phyloP scores from a whole-genome alignment of 78 protist species.

The Mantamonas sphyraenae region DNA sequence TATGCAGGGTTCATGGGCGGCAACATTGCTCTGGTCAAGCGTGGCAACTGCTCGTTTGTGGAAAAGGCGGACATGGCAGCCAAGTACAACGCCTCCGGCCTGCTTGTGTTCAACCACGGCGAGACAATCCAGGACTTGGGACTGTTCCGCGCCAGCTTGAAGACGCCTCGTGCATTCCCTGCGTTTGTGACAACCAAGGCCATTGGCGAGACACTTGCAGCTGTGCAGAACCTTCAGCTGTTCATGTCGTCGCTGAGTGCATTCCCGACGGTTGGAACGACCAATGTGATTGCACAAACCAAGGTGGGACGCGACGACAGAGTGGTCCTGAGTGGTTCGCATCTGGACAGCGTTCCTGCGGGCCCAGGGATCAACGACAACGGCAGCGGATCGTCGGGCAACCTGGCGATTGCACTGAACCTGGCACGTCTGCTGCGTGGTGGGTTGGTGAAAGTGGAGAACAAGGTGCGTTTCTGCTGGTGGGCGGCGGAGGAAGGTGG shows the following conservation, averaged over 20 bases:
- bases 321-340: slow-evolving; percentile 1
- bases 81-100: background rate
- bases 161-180: background rate
- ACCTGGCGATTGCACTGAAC: background rate
- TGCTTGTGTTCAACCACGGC: background rate
- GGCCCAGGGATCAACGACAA: slow-evolving; percentile 24
- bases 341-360: slow-evolving; percentile 5
- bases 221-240: too few relatives aligned
- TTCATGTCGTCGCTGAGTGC: too few relatives aligned
- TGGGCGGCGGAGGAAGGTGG: slow-evolving; percentile 18
- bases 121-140: background rate
- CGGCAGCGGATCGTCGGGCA: slow-evolving; percentile 5
- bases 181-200: background rate
- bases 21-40: background rate
- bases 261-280: too few relatives aligned
- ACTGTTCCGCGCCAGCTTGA: background rate
- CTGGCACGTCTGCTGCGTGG: background rate
- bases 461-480: slow-evolving; percentile 5
- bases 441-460: too few relatives aligned
- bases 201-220: too few relatives aligned
- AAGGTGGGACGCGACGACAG: background rate
- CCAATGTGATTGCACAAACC: slow-evolving; percentile 6
- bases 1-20: too few relatives aligned
- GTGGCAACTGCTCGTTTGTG: background rate
- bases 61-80: background rate